Base-by-base conservation (phyloP, 176 grass and related monocot genomes). In the Panicum miliaceum region DNA sequence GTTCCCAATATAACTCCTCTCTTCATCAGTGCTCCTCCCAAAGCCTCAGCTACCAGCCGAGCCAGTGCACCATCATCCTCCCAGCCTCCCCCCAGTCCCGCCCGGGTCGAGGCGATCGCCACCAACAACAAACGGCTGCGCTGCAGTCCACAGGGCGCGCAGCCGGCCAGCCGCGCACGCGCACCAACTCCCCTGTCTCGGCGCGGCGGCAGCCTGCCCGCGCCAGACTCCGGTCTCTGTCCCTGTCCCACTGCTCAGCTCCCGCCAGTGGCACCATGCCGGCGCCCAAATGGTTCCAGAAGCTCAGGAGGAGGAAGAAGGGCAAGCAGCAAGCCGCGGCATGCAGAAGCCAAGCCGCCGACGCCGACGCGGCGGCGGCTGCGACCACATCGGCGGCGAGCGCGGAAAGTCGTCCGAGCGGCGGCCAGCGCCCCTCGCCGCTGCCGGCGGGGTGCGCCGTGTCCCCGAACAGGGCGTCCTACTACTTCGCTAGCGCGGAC, bases 251-350 rank as follows among this genome's bases (percentile, higher is more conserved):
- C 68, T 70, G 6, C 68, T 10, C 14, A 8, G 13, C 70, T 29
- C 0, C 60, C 54, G 25, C 56, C 56, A 4, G 22, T 9, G 9
- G 35, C 79, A 27, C 79, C 79, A 90, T 90, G 84, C 73, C 87
- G 80, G 81, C 88, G 38, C 87, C 76, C 81, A 91, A 83, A 41
- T 99, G 97, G 97, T 90, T 96, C 84, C 86, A 91, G 81, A 96
- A 89, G 90, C 91, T 99, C 67, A 90, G 80, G 81, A 75, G 89
- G 32, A 86, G 78, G 81, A 76, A 53, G 36, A 94, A 23, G 76
- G 81, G 45, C 73, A 85, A 87, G 88, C 68, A 60, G 32, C 84
- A 76, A 75, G 84, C 77, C 71, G 87, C 84, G 25, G 19, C 79
- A 71, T 46, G 62, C 79, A 37, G 6, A 13, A n/a, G 14, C 59